These are phyloP conservation scores for Cladosporium cucumerinum DNA, from an alignment of 2,329 filamentous ascomycete species.

Conservation along the genomic window DNA sequence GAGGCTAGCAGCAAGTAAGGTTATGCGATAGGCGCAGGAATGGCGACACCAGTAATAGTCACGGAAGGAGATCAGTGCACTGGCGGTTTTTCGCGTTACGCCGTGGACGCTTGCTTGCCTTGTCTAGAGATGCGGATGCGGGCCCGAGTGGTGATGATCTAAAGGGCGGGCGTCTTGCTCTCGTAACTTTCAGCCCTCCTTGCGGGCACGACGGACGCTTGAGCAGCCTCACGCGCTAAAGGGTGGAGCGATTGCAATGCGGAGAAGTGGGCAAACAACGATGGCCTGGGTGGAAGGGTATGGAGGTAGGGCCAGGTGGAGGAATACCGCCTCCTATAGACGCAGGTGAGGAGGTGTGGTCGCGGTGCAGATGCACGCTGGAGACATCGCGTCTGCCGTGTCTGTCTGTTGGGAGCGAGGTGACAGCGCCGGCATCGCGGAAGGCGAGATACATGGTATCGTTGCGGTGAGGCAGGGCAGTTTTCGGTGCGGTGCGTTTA, in stretches of 20 bases:
- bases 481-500: not conserved
- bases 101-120: not conserved
- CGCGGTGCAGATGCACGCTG: not conserved
- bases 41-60: conserved; percentile 8
- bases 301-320: not conserved
- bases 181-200: not conserved
- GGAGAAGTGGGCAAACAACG: conserved; percentile 11
- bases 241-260: conserved; percentile 11
- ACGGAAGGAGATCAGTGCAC: not conserved
- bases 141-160: not conserved
- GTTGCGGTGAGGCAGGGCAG: not conserved
- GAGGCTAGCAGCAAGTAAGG: not conserved
- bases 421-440: not conserved
- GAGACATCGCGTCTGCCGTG: not conserved
- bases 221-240: conserved; percentile 6
- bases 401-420: not conserved
- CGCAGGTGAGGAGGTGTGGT: not conserved
- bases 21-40: conserved; percentile 7
- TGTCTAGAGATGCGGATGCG: not conserved
- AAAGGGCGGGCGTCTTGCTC: not conserved
- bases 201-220: conserved; percentile 2
- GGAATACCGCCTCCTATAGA: not conserved
- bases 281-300: not conserved
- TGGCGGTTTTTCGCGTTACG: not conserved
- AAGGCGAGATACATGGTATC: not conserved